Evolutionary conservation across 345 rosid species (phyloP), one percentile per base, ranked within the genome.

Genomic region (Lepidium africanum): DNA sequence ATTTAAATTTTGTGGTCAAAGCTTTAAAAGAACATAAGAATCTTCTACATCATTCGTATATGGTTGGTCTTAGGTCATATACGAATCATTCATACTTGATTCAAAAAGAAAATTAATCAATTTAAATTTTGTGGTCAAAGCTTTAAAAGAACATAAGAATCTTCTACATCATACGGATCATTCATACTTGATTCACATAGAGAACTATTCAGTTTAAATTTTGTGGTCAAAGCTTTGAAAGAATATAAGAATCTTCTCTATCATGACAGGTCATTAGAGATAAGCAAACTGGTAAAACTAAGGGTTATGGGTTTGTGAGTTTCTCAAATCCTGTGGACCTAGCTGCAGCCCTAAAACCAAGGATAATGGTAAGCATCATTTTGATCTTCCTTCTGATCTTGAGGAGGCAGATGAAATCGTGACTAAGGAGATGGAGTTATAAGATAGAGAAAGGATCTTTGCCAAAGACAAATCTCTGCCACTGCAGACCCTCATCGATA

Each of bases 231-330:
- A 17, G 61, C 27, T 50, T 23, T 3, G n/a, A 51, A 4, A 3
- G 27, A 47, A 23, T 19, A 35, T 36, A 13, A 13, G 21, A 35
- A 8, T 62, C 21, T 33, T 17, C 32, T 36, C 40, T 52, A 36
- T 39, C n/a, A 11, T 71, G 51, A 38, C 77, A 94, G 99, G 99
- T 94, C 63, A 91, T 91, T 12, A 86, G 99, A 78, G 99, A 94
- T 69, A 94, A 94, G 83, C 79, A 97, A 36, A 91, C 96, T 2
- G 96, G 99, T n/a, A 94, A 94, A 81, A 94, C 99, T 36, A 94
- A 85, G 77, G 99, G 99, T 45, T 94, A 85, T 67, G 99, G 99
- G 14, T 94, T 94, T 80, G 90, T 94, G 75, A 94, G 99, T 91
- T 91, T 94, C 82, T 79, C 85, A 56, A 94, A 77, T 69, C 88